Conservation (phyloP, 441 rosid genomes). For the Eutrema salsugineum region DNA sequence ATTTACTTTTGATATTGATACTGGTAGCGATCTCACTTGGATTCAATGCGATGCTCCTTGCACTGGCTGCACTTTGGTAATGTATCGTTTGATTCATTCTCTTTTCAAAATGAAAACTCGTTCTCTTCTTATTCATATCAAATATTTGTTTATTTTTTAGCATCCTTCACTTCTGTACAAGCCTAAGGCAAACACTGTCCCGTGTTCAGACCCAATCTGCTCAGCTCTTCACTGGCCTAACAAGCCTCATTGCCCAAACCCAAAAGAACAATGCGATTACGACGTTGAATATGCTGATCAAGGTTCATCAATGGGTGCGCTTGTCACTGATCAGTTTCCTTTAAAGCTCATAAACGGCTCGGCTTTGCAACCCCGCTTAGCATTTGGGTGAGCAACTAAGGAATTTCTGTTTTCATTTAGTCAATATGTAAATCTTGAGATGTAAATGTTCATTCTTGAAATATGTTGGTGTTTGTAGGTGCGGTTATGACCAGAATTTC, state of each 20-base stretch:
- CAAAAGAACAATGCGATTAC: constrained; percentile 50
- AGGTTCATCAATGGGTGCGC: constrained; percentile 45
- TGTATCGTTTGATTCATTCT: background rate
- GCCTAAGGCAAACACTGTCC: constrained; percentile 37
- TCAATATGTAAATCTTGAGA: background rate
- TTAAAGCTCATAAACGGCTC: constrained; percentile 46
- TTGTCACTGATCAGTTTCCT: constrained; percentile 40
- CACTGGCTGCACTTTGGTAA: constrained; percentile 53
- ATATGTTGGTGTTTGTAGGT: constrained; percentile 28
- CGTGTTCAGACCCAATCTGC: constrained; percentile 41
- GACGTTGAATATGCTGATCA: constrained; percentile 51
- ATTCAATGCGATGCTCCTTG: constrained; percentile 73
- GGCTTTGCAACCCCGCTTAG: constrained; percentile 31
- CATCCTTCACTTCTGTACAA: constrained; percentile 38
- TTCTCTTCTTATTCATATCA: background rate
- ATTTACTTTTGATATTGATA: constrained; percentile 51
- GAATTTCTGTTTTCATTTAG: background rate
- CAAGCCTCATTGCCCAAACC: constrained; percentile 30
- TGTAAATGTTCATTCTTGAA: background rate
- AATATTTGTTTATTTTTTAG: constrained; percentile 28
- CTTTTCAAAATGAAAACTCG: background rate
- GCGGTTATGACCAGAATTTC: constrained; percentile 40
- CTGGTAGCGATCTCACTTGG: constrained; percentile 71
- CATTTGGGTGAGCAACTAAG: constrained; percentile 59
- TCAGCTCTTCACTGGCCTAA: constrained; percentile 21